Evolutionary conservation across 768 basidiomycete genomes (phyloP).

Genomic region (Leccinum fibrillosum): DNA sequence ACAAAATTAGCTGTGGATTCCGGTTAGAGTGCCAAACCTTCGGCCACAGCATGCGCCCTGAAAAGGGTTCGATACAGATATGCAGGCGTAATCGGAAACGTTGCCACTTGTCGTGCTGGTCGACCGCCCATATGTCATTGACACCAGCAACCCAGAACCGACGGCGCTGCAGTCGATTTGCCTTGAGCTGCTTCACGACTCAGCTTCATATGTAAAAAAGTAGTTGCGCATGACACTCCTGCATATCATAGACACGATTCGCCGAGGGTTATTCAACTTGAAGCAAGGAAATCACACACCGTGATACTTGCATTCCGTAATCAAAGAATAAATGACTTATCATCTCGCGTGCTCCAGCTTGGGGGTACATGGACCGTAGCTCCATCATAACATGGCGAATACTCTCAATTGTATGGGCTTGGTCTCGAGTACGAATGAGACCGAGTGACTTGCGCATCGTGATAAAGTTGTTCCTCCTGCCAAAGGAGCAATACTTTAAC

Average conservation of each 20-base stretch:
- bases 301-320: too few species aligned
- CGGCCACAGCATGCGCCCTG: not conserved
- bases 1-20: not conserved
- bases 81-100: not conserved
- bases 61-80: not conserved
- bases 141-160: too few species aligned
- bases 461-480: not conserved
- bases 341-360: conserved; percentile 1
- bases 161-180: too few species aligned
- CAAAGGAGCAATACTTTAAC: not conserved
- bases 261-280: too few species aligned
- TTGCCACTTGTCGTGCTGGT: too few species aligned
- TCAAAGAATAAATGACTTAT: too few species aligned
- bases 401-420: not conserved
- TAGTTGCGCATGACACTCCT: too few species aligned
- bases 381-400: not conserved
- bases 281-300: too few species aligned
- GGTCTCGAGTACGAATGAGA: not conserved
- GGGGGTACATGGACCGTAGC: not conserved
- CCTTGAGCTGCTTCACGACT: too few species aligned
- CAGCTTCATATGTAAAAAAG: too few species aligned
- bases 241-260: too few species aligned
- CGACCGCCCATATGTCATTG: too few species aligned
- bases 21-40: not conserved
- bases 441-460: not conserved